A percentile compares a stretch with the other conserved stretches of the same genome.
Conservation (phyloP, 164 flowering plant species). For the Vitis riparia region DNA sequence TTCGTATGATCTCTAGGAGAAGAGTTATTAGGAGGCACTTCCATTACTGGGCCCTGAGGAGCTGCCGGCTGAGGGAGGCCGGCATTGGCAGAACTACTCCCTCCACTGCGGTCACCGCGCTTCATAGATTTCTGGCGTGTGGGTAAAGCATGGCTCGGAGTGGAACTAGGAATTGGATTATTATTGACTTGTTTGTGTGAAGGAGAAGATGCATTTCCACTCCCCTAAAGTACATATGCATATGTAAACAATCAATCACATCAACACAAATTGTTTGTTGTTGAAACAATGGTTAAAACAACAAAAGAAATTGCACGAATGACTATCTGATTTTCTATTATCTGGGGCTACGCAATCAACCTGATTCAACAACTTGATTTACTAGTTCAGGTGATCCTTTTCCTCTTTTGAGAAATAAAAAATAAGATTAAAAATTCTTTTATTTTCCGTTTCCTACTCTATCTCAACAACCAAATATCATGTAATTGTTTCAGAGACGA, state of each 20-base stretch:
- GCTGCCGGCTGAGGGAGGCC: slow-evolving; percentile 21
- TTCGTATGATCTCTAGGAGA: slow-evolving; percentile 45
- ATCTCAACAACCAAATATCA: not conserved
- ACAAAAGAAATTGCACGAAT: too few species aligned
- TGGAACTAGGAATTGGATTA: slow-evolving; percentile 21
- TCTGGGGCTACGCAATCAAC: too few species aligned
- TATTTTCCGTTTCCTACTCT: not conserved
- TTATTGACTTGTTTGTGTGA: slow-evolving; percentile 24
- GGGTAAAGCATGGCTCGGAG: slow-evolving; percentile 19
- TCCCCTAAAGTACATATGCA: slow-evolving; percentile 14
- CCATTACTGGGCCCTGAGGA: slow-evolving; percentile 7
- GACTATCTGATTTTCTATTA: too few species aligned
- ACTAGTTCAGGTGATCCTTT: not conserved
- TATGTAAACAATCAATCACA: not conserved
- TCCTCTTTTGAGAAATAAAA: slow-evolving; percentile 1
- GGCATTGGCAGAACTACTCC: slow-evolving; percentile 20
- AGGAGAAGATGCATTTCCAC: slow-evolving; percentile 15
- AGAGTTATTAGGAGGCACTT: slow-evolving; percentile 28
- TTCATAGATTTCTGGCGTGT: slow-evolving; percentile 30
- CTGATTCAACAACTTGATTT: not conserved
- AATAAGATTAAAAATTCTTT: not conserved
- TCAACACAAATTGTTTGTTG: too few species aligned
- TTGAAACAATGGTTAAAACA: too few species aligned
- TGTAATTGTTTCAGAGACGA: not conserved
- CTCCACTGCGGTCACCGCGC: slow-evolving; percentile 30